phyloP scores from a whole-genome alignment of 225 moss, liverwort and hornwort species.

The Physcomitrium patens region DNA sequence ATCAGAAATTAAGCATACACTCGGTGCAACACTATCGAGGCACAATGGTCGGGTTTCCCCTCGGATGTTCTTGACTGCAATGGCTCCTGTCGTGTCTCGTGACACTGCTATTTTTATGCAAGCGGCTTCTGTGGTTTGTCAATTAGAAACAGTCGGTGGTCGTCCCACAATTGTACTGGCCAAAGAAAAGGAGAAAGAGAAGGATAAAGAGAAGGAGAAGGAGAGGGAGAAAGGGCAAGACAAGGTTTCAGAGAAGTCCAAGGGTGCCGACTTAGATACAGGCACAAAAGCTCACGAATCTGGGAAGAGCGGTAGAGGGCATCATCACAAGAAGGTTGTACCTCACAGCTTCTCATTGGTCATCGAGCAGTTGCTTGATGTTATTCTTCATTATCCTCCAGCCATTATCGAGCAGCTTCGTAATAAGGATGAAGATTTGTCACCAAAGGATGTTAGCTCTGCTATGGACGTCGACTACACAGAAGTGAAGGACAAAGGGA shows the following conservation, averaged over 20 bases:
- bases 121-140: conserved; percentile 82
- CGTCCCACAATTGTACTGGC: conserved; percentile 77
- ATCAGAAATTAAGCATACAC: conserved; percentile 84
- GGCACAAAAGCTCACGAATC: conserved; percentile 63
- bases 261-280: conserved; percentile 47
- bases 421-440: conserved; percentile 56
- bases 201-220: conserved; percentile 46
- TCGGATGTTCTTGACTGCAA: conserved; percentile 92
- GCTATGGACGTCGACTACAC: conserved; percentile 91
- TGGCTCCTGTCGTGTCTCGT: conserved; percentile 91
- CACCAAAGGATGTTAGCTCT: conserved; percentile 55
- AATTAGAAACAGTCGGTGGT: conserved; percentile 78
- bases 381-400: conserved; percentile 85
- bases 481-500: conserved; percentile 76
- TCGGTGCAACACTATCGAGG: conserved; percentile 78
- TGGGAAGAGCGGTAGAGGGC: conserved; percentile 68
- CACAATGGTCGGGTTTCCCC: conserved; percentile 95
- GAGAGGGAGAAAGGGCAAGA: conserved; percentile 53
- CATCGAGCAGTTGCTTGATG: conserved; percentile 92
- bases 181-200: conserved; percentile 79
- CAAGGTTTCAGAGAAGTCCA: conserved; percentile 53
- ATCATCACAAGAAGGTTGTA: conserved; percentile 81
- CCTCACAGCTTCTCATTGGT: conserved; percentile 91
- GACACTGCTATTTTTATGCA: conserved; percentile 93
- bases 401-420: conserved; percentile 34